Evolutionary conservation across 2,329 filamentous ascomycete genomes (phyloP).

Genomic region (Claviceps cyperi): DNA sequence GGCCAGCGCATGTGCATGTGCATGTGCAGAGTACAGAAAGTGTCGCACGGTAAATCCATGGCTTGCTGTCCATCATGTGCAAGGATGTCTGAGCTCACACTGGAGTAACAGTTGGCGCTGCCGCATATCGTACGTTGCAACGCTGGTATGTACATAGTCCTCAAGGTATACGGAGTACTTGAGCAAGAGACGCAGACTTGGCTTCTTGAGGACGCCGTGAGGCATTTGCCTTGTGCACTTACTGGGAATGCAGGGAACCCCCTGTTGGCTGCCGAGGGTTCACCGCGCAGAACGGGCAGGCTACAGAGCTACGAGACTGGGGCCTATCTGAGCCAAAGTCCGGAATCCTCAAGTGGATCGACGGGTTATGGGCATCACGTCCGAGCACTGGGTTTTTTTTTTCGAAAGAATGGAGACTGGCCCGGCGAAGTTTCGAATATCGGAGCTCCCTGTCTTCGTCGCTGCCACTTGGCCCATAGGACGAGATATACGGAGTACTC

Average conservation of each 20-base stretch:
- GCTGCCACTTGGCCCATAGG: not conserved
- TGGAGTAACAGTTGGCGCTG: not conserved
- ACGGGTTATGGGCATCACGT: conserved; percentile 1
- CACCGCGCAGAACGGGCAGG: not conserved
- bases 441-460: not conserved
- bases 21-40: not conserved
- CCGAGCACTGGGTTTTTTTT: conserved; percentile 3
- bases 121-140: not conserved
- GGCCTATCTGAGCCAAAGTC: conserved; percentile 4
- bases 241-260: conserved; percentile 2
- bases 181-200: not conserved
- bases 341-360: not conserved
- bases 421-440: not conserved
- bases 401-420: conserved; percentile 1
- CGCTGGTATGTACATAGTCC: not conserved
- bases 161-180: not conserved
- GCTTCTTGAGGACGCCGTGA: not conserved
- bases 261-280: conserved; percentile 1
- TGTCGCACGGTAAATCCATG: not conserved
- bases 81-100: conserved; percentile 1
- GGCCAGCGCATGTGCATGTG: not conserved
- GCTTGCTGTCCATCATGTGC: not conserved
- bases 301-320: not conserved
- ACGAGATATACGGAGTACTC: not conserved
- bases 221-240: not conserved